A percentile compares a stretch with the other conserved stretches of the same genome.
These are phyloP conservation scores for Secale cereale DNA, from an alignment of 176 grass and related monocot genomes.

Conservation along the genomic window DNA sequence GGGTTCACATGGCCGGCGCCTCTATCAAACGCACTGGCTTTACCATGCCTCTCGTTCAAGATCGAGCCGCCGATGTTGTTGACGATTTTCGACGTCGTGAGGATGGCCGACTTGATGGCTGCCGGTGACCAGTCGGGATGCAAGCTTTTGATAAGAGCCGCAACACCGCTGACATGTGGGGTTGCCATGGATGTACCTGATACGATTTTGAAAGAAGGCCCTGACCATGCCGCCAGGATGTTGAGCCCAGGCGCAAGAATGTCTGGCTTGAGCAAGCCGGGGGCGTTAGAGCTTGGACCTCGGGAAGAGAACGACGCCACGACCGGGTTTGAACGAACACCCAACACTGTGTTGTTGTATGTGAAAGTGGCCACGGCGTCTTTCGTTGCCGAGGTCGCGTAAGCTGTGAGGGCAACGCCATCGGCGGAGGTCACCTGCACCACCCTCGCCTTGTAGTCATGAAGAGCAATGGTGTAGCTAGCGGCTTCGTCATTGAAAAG, in stretches of 20 bases:
- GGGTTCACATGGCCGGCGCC: slow-evolving; percentile 51
- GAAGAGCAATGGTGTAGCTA: slow-evolving; percentile 3
- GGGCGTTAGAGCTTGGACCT: not conserved
- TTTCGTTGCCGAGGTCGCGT: not conserved
- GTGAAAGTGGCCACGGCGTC: not conserved
- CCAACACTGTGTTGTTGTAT: slow-evolving; percentile 14
- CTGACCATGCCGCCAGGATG: slow-evolving; percentile 45
- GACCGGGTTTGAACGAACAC: not conserved
- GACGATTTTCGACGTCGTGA: slow-evolving; percentile 27
- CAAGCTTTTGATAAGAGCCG: slow-evolving; percentile 34
- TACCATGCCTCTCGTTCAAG: slow-evolving; percentile 10
- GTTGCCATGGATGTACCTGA: slow-evolving; percentile 62
- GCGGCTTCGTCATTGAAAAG: not conserved
- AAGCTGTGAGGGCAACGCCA: not conserved
- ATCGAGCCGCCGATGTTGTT: slow-evolving; percentile 1
- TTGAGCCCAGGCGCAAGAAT: slow-evolving; percentile 46
- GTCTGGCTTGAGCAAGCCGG: slow-evolving; percentile 59
- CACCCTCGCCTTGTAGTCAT: slow-evolving; percentile 2
- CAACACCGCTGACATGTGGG: slow-evolving; percentile 42
- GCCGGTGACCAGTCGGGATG: slow-evolving; percentile 33
- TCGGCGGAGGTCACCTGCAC: slow-evolving; percentile 14
- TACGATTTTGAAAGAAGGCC: slow-evolving; percentile 19
- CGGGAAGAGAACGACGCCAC: slow-evolving; percentile 47
- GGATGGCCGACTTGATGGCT: slow-evolving; percentile 44
- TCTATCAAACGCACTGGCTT: not conserved